Base-by-base conservation (phyloP, 768 basidiomycete genomes). In the button mushroom (Agaricus bisporus) region DNA sequence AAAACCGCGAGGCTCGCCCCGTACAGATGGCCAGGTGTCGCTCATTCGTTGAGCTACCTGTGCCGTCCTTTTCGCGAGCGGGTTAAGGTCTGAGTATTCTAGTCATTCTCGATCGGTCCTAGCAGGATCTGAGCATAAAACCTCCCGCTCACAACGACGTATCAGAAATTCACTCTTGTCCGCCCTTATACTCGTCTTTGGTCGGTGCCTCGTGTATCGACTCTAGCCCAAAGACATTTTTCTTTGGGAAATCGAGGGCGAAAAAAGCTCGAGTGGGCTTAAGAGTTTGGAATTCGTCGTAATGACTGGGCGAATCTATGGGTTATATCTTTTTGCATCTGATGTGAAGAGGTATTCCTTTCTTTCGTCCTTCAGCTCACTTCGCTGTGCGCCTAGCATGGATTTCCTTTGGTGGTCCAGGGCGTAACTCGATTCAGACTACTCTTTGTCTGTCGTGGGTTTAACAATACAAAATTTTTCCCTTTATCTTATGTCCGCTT, bases 61-160 rank as follows among this genome's bases (percentile, higher is more conserved):
- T 62, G 60, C 53, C 57, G 56, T 52, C 58, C 45, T 48, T 58
- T 57, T 84, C 68, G 75, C 81, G 82, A 86, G 83, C 84, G 83
- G 86, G 85, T 79, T 74, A 87, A 87, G 83, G 85, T 86, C 84
- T 84, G 85, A 86, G 83, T 68, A 78, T 81, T 80, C 63, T 55
- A 79, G 70, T 80, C 80, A 79, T 76, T 77, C 75, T 74, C 53
- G 78, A 80, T 76, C 61, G 81, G 70, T 77, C 72, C 79, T 80
- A 75, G 81, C 78, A 60, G 85, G 73, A 77, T 68, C 81, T 71
- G 70, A 76, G 69, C 70, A 68, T 77, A 77, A 84, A 62, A 39
- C 64, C 49, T 48, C 15, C 44, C 61, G 70, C 73, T 72, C 60
- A 59, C 42, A 79, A 76, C 77, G 75, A 68, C 81, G 77, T 79